Evolutionary conservation across 495 filamentous ascomycete species (phyloP).

Genomic region (Annulohypoxylon maeteangense): DNA sequence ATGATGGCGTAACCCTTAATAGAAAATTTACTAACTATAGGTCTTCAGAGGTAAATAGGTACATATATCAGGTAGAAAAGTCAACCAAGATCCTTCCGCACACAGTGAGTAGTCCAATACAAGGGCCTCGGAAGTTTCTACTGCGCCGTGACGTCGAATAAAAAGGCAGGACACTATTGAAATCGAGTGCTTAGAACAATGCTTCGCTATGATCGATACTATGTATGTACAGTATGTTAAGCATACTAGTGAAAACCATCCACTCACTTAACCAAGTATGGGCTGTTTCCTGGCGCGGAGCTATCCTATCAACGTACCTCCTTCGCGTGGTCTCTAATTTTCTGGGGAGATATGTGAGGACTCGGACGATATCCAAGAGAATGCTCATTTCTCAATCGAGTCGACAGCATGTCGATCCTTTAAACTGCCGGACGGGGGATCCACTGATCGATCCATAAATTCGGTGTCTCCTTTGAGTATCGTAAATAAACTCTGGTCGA

Average conservation of each 20-base stretch:
- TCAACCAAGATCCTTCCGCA: no score
- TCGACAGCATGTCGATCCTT: background rate
- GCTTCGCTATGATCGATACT: no score
- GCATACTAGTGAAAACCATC: background rate
- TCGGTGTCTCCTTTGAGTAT: conserved; percentile 10
- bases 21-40: no score
- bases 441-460: conserved; percentile 4
- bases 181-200: background rate
- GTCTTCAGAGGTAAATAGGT: no score
- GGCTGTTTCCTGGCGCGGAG: background rate
- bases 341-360: background rate
- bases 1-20: no score
- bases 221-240: no score
- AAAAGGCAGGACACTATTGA: background rate
- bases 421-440: background rate
- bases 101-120: background rate
- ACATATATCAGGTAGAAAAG: background rate
- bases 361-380: background rate
- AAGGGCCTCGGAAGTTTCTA: background rate
- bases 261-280: background rate
- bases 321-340: background rate
- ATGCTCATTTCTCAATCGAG: background rate
- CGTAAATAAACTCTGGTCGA: background rate
- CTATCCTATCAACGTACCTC: background rate
- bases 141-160: background rate